These are phyloP conservation scores for Ampelocalamus luodianensis DNA, from an alignment of 176 grass and related monocot genomes.

Conservation along the genomic window DNA sequence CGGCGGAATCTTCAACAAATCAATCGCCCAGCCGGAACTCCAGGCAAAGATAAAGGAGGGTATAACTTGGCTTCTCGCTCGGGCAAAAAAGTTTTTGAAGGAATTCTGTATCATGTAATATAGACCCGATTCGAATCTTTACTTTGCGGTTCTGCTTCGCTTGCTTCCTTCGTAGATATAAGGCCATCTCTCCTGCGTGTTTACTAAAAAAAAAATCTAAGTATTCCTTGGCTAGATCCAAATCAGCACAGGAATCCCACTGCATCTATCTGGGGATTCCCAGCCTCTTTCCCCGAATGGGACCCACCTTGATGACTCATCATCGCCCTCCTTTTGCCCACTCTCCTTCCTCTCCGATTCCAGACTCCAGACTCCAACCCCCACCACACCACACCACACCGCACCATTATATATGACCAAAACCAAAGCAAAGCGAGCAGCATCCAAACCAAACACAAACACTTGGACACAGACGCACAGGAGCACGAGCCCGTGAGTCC, in stretches of 20 bases:
- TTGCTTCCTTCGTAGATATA: too few species aligned
- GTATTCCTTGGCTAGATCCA: background rate
- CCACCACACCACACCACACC: background rate
- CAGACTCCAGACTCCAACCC: background rate
- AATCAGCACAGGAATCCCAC: slow-evolving; percentile 39
- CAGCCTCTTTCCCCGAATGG: background rate
- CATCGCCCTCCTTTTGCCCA: background rate
- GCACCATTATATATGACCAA: slow-evolving; percentile 12
- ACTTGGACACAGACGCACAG: background rate
- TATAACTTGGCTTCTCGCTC: accelerated
- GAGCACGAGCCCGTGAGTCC: background rate
- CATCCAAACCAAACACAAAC: slow-evolving; percentile 34
- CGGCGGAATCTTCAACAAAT: too few species aligned
- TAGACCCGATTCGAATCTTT: too few species aligned
- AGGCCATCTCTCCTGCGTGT: too few species aligned
- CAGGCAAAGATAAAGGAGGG: too few species aligned
- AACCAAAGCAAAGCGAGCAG: slow-evolving; percentile 9
- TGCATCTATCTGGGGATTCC: slow-evolving; percentile 59
- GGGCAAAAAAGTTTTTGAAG: too few species aligned
- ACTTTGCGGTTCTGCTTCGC: too few species aligned
- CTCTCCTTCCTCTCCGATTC: slow-evolving; percentile 23
- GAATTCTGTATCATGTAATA: too few species aligned
- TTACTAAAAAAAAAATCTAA: too few species aligned
- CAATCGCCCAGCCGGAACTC: too few species aligned
- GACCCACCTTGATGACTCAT: background rate